phyloP scores from a whole-genome alignment of 257 asterid genomes.

The Solanum piurae region DNA sequence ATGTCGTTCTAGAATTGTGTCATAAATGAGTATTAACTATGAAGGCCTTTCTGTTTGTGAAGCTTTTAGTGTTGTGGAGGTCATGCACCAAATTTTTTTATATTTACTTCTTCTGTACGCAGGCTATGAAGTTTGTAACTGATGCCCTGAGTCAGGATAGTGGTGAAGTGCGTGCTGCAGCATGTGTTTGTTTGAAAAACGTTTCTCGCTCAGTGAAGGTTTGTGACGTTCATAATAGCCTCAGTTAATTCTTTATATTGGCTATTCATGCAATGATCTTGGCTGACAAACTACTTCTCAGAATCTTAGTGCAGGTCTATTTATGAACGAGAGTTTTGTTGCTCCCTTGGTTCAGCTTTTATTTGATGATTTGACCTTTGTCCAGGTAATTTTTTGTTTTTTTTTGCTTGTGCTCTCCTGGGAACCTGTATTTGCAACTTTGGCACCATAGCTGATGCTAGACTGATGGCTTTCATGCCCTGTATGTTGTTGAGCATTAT shows the following conservation, averaged over 20 bases:
- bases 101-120: conserved; percentile 8
- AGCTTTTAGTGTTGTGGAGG: neutral
- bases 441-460: neutral
- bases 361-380: conserved; percentile 44
- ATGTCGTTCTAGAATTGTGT: neutral
- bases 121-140: conserved; percentile 48
- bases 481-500: neutral
- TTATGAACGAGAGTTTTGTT: conserved; percentile 49
- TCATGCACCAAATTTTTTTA: neutral
- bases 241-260: neutral
- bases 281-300: conserved; percentile 32
- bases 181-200: conserved; percentile 72
- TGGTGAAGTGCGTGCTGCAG: conserved; percentile 78
- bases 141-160: conserved; percentile 60
- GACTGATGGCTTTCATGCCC: neutral
- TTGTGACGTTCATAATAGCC: conserved; percentile 8
- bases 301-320: conserved; percentile 84
- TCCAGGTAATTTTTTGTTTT: conserved; percentile 40
- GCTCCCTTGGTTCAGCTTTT: conserved; percentile 69
- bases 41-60: neutral
- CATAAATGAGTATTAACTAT: neutral
- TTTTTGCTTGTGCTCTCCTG: neutral
- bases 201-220: conserved; percentile 92
- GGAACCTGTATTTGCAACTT: neutral
- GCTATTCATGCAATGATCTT: conserved; percentile 2